Base-by-base conservation (phyloP, 2,329 filamentous ascomycete species). In the Dactylellina drechsleri region DNA sequence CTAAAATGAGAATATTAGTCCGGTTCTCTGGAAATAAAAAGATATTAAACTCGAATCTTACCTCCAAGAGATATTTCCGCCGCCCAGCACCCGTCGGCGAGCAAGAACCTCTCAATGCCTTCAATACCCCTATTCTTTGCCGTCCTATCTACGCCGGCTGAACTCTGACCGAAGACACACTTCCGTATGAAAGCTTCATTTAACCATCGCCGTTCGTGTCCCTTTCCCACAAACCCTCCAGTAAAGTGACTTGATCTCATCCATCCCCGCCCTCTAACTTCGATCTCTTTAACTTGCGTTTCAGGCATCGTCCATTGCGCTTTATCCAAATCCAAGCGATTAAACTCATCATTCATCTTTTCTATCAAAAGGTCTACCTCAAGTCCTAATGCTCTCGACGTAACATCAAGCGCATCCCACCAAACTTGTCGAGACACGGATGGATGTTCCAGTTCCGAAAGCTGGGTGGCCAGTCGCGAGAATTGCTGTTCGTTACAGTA, bases 401-500 rank as follows among this genome's bases (percentile, higher is more conserved):
- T 76, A 20, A 70, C 72, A 50, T 65, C 64, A 47, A 76, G 47
- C 5, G 59, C 72, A 52, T 76, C 72, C 70, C 72, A 76, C 72
- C 72, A 76, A 36, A 76, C 72, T 40, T 76, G 65, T 5, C 65
- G 43, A 59, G 65, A 65, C 20, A 67, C 50, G 7, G 50, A 41
- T 28, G 45, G 59, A 20, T 76, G 59, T 20, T 70, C 72, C 36
- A 68, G 45, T 8, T 70, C 72, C 6, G 72, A 70, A 6, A 76
- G 59, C 23, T 76, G 72, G 5, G 72, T 70, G 18, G 66, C 60
- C 8, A 76, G 59, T 23, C 66, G 50, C 10, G 72, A 76, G 43
- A 76, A 76, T 47, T 76, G 72, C 20, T 70, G 64, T 43, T 76
- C 65, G 18, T 76, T 76, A 52, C 72, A 76, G 18, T 76, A 76